Base-by-base conservation (phyloP, 768 basidiomycete genomes). In the Lyophyllum atratum region DNA sequence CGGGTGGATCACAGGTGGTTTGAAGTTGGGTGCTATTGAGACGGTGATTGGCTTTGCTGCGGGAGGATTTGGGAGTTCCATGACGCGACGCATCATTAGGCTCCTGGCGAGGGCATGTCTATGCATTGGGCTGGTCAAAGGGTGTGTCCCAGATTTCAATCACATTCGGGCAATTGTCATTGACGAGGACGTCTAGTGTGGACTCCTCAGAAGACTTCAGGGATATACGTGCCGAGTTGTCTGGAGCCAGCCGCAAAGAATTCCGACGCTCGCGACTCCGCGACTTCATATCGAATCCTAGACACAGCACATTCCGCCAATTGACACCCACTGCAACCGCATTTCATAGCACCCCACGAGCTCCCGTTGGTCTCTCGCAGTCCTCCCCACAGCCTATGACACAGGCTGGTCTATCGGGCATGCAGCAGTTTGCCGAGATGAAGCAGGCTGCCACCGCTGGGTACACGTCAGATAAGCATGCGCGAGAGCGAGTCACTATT, bases 1-100 rank as follows among this genome's bases (percentile, higher is more conserved):
- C 10, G 82, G 76, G 17, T 92, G 89, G 89, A 76, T 91, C 44
- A 72, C 79, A n/a, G 72, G 65, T 0, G 88, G 83, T 3, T 66
- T 88, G 54, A 81, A 84, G 64, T 64, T 92, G 24, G 87, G 88
- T 10, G 82, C 82, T 3, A 66, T 86, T 46, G 91, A 93, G 70
- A 83, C 81, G 5, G 68, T 84, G 6, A 64, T 86, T 10, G 91
- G 89, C 0, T 91, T 90, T 61, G 79, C 78, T 2, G 70, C 73
- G 14, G 77, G 75, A 25, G 74, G 75, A 8, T 90, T 90, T 63
- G 80, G 76, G 1, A 61, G 80, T 10, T 71, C 76, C 0, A 60
- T 92, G 14, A 74, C 80, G 9, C 77, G 91, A 34, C 81, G 90
- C 15, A 72, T 85, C 21, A 57, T 93, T 33, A 76, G 87, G 43